Percentiles rank a stretch among this genome's conserved stretches.
Evolutionary conservation across 306 rosid species (phyloP).

Genomic region (Vigna hirtella): DNA sequence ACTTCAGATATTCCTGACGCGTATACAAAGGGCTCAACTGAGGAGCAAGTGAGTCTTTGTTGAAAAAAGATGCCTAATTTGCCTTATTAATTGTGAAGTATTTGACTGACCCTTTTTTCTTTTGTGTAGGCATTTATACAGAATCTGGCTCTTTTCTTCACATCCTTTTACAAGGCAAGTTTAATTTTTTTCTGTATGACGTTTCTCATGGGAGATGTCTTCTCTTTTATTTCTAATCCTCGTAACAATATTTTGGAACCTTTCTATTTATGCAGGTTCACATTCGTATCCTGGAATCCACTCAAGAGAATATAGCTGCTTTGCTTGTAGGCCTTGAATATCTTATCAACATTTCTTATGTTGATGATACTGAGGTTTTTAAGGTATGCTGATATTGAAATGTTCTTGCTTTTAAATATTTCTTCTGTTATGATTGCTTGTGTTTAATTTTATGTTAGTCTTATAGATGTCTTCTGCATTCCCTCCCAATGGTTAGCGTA

Average conservation of each 20-base stretch:
- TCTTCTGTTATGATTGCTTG: background rate
- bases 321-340: conserved; percentile 94
- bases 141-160: conserved; percentile 92
- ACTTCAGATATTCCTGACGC: conserved; percentile 90
- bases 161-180: conserved; percentile 85
- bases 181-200: conserved; percentile 10
- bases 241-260: background rate
- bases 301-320: conserved; percentile 75
- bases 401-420: background rate
- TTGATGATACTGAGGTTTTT: conserved; percentile 95
- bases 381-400: conserved; percentile 60
- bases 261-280: conserved; percentile 63
- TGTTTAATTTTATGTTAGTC: background rate
- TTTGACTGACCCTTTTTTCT: conserved; percentile 25
- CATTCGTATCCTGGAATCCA: conserved; percentile 78
- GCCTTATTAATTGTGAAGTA: conserved; percentile 1
- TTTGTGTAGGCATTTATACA: conserved; percentile 82
- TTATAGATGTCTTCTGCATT: background rate
- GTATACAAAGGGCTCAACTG: conserved; percentile 82
- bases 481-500: background rate
- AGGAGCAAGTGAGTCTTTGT: conserved; percentile 74
- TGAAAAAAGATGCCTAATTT: conserved; percentile 1
- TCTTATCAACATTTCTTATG: conserved; percentile 91
- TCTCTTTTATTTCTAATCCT: background rate
- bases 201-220: background rate